These are phyloP conservation scores for Coix lacrymajobi DNA, from an alignment of 176 grass and related monocot species.

Conservation along the genomic window DNA sequence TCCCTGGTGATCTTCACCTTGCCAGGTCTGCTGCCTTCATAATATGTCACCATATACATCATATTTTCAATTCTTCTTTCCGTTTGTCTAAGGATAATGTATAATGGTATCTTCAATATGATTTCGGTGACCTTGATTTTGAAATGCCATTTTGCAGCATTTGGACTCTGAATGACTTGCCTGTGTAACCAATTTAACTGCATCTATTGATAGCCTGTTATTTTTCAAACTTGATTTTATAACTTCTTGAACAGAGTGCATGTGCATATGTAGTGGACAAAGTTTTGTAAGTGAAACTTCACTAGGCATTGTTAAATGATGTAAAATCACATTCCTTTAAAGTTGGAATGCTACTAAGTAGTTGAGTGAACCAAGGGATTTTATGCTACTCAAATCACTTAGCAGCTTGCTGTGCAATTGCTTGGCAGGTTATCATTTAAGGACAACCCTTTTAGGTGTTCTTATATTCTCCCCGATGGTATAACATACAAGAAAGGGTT, in stretches of 20 bases:
- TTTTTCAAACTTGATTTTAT: neutral
- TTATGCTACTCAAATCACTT: neutral
- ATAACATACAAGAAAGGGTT: conserved; percentile 78
- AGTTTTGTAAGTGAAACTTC: neutral
- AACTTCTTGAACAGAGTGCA: neutral
- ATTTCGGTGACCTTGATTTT: conserved; percentile 12
- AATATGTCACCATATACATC: neutral
- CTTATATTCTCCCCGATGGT: conserved; percentile 93
- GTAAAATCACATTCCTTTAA: neutral
- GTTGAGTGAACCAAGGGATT: neutral
- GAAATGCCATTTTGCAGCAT: neutral
- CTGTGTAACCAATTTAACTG: neutral
- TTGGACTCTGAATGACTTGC: neutral
- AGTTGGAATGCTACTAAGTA: neutral
- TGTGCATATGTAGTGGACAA: neutral
- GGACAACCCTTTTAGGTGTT: conserved; percentile 85
- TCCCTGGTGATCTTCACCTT: conserved; percentile 60
- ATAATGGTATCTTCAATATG: neutral
- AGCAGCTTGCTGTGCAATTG: neutral
- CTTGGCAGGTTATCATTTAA: conserved; percentile 56
- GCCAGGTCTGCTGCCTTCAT: conserved; percentile 54
- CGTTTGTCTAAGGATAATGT: neutral
- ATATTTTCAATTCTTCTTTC: neutral
- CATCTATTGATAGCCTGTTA: neutral
- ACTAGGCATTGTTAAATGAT: neutral